These are phyloP conservation scores for Debaryomyces coudertii DNA, from an alignment of 1,139 yeast species.

Conservation along the genomic window DNA sequence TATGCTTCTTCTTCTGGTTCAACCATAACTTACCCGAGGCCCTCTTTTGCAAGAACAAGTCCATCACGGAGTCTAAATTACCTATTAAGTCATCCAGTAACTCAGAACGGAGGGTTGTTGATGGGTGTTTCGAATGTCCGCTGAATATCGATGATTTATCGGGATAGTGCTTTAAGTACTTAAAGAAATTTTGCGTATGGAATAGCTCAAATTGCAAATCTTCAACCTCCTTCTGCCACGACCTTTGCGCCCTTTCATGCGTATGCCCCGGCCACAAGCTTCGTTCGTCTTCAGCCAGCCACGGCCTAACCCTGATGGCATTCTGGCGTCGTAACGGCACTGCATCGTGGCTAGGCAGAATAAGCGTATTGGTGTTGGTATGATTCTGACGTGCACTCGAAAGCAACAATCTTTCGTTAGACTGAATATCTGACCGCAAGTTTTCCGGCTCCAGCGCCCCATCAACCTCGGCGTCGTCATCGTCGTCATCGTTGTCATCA, in stretches of 20 bases:
- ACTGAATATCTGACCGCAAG: constrained; percentile 20
- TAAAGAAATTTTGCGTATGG: constrained; percentile 8
- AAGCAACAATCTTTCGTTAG: constrained; percentile 29
- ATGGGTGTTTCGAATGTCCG: constrained; percentile 11
- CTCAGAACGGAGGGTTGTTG: constrained; percentile 4
- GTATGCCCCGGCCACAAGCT: background rate
- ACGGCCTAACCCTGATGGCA: constrained; percentile 21
- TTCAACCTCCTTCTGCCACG: constrained; percentile 15
- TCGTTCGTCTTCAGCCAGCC: background rate
- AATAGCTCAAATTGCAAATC: constrained; percentile 17
- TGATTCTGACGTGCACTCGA: constrained; percentile 34
- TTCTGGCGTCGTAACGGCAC: constrained; percentile 25
- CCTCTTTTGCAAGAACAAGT: constrained; percentile 23
- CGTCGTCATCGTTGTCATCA: constrained; percentile 10
- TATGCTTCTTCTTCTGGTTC: constrained; percentile 1
- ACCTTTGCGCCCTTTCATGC: background rate
- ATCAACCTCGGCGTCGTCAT: constrained; percentile 8
- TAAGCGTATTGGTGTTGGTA: constrained; percentile 23
- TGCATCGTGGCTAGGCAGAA: constrained; percentile 11
- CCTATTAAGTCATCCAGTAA: constrained; percentile 14
- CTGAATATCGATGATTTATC: constrained; percentile 14
- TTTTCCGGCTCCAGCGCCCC: constrained; percentile 15
- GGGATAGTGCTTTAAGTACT: constrained; percentile 6
- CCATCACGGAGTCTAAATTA: constrained; percentile 26
- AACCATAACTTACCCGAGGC: constrained; percentile 21